Conservation (phyloP, 805 yeast genomes). For the Wickerhamomyces xylosicus region DNA sequence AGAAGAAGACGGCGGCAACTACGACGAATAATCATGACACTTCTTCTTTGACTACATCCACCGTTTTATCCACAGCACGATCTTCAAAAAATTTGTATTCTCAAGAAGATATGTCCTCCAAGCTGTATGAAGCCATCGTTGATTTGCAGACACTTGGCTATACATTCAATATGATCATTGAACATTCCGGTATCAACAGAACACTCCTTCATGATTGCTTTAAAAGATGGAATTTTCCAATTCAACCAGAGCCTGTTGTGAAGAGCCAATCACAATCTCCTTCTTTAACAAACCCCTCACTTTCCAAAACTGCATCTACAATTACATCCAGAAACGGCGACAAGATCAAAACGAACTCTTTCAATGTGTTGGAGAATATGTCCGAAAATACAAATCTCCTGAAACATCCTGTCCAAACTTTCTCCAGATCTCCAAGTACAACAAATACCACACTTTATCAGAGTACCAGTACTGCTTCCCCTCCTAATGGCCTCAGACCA, state of each 20-base stretch:
- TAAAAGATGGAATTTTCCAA: conserved; percentile 12
- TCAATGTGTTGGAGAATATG: not conserved
- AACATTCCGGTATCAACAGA: conserved; percentile 10
- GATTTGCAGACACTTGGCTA: conserved; percentile 18
- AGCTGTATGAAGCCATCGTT: conserved; percentile 11
- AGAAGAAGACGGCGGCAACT: conserved; percentile 1
- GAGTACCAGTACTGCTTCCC: too few species aligned
- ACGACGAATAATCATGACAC: too few species aligned
- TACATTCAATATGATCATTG: conserved; percentile 12
- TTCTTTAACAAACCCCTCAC: not conserved
- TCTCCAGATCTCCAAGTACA: not conserved
- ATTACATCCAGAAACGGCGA: not conserved
- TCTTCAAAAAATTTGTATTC: not conserved
- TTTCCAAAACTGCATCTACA: not conserved
- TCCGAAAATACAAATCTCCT: not conserved
- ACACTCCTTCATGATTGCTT: conserved; percentile 12
- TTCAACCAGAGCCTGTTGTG: conserved; percentile 4
- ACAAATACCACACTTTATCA: not conserved
- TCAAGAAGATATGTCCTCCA: not conserved
- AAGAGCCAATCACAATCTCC: not conserved
- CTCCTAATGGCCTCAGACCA: conserved; percentile 3
- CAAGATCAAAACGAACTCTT: not conserved
- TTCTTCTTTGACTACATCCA: not conserved
- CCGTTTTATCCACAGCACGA: conserved; percentile 1
- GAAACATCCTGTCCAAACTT: not conserved